These are phyloP conservation scores for Asclepias syriaca DNA, from an alignment of 257 asterid genomes.

Conservation along the genomic window DNA sequence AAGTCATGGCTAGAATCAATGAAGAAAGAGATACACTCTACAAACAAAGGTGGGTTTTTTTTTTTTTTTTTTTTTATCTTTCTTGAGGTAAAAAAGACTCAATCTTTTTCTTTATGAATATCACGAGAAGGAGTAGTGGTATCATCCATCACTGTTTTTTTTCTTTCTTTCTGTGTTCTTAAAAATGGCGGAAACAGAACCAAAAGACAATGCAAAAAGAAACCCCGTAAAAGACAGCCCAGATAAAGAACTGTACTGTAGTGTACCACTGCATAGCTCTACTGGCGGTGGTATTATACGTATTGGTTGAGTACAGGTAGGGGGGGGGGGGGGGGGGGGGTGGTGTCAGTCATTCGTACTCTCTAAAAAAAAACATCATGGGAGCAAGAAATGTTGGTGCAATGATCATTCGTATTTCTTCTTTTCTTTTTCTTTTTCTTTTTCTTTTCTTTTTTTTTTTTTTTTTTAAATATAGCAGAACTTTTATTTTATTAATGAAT, in stretches of 20 bases:
- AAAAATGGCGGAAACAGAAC: conserved; percentile 17
- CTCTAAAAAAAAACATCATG: neutral
- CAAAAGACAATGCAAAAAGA: neutral
- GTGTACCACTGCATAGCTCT: neutral
- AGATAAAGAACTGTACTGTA: neutral
- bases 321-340: neutral
- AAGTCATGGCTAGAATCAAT: conserved; percentile 18
- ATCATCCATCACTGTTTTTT: neutral
- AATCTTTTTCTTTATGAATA: neutral
- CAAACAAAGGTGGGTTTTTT: neutral
- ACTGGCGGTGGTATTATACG: neutral
- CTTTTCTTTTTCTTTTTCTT: neutral
- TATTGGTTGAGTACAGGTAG: neutral
- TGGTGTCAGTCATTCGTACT: neutral
- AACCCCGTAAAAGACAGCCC: neutral
- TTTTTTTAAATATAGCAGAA: too few relatives aligned
- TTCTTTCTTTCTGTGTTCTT: neutral
- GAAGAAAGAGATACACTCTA: conserved; percentile 16
- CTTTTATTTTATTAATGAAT: too few relatives aligned
- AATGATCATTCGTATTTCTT: neutral
- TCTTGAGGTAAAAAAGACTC: too few relatives aligned
- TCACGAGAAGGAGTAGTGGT: conserved; percentile 25
- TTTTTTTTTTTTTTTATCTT: too few relatives aligned
- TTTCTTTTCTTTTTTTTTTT: too few relatives aligned
- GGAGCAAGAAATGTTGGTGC: neutral